Conservation (phyloP, 1,284 basidiomycete species). For the Sporisorium scitamineum region DNA sequence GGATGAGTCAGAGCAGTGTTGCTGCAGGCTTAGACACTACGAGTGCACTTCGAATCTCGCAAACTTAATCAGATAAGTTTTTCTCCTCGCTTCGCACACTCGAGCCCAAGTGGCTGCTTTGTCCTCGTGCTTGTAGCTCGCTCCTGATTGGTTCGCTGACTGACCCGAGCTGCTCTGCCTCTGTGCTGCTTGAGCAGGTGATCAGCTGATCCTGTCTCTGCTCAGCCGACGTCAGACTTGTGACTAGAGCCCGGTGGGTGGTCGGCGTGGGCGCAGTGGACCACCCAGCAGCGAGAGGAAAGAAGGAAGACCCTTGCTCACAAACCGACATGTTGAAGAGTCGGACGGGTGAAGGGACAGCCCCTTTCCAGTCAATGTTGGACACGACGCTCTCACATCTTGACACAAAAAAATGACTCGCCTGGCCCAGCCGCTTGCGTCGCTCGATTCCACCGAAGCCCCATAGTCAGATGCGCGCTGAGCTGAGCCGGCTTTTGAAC, state of each 20-base stretch:
- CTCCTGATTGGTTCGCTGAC: background rate
- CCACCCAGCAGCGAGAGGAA: background rate
- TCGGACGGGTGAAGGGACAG: background rate
- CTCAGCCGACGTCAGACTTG: no score
- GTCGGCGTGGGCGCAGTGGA: background rate
- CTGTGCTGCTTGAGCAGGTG: background rate
- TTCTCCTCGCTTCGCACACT: background rate
- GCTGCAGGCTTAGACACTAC: background rate
- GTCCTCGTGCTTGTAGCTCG: background rate
- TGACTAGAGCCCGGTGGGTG: background rate
- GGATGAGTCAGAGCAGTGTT: background rate
- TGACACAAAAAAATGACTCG: no score
- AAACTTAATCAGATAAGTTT: conserved; percentile 4
- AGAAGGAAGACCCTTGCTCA: background rate
- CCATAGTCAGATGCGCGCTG: no score
- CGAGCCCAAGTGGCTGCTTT: background rate
- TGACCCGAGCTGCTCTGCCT: no score
- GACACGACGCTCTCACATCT: background rate
- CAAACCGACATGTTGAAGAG: background rate
- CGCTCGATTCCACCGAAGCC: background rate
- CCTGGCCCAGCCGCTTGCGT: no score
- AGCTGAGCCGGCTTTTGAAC: no score
- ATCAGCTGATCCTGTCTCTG: conserved; percentile 3
- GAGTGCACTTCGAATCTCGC: conserved; percentile 3
- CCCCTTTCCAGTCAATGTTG: background rate